phyloP scores from a whole-genome alignment of 768 basidiomycete species.

The Lyophyllum shimeji region DNA sequence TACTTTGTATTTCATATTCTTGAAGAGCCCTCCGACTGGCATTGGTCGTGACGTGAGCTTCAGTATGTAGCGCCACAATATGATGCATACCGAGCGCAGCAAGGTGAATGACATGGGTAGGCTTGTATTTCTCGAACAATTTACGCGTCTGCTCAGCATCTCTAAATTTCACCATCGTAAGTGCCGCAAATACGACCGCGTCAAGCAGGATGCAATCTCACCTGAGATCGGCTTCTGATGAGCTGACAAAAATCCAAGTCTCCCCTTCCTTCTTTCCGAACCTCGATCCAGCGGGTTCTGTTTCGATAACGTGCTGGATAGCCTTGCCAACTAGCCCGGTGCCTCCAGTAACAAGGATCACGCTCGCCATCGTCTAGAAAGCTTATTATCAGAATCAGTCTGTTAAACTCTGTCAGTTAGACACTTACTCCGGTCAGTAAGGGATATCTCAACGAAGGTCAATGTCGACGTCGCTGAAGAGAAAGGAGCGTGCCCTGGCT shows the following conservation, averaged over 20 bases:
- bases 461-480: constrained; percentile 1
- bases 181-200: background rate
- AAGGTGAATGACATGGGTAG: constrained; percentile 95
- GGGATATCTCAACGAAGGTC: background rate
- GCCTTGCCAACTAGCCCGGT: constrained; percentile 87
- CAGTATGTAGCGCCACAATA: background rate
- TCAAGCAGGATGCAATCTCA: constrained; percentile 25
- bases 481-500: background rate
- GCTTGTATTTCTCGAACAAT: constrained; percentile 88
- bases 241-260: constrained; percentile 82
- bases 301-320: constrained; percentile 75
- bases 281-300: constrained; percentile 72
- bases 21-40: constrained; percentile 90
- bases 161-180: constrained; percentile 35
- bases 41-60: constrained; percentile 5
- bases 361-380: constrained; percentile 31
- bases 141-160: constrained; percentile 66
- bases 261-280: constrained; percentile 79
- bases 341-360: constrained; percentile 83
- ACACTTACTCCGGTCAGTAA: background rate
- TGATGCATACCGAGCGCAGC: constrained; percentile 78
- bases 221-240: constrained; percentile 85
- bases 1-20: constrained; percentile 94
- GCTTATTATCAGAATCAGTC: background rate
- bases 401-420: background rate